Percentiles rank a stretch among this genome's conserved stretches.
Conservation (phyloP, 352 stramenopile genomes). For the Phytophthora constricta region DNA sequence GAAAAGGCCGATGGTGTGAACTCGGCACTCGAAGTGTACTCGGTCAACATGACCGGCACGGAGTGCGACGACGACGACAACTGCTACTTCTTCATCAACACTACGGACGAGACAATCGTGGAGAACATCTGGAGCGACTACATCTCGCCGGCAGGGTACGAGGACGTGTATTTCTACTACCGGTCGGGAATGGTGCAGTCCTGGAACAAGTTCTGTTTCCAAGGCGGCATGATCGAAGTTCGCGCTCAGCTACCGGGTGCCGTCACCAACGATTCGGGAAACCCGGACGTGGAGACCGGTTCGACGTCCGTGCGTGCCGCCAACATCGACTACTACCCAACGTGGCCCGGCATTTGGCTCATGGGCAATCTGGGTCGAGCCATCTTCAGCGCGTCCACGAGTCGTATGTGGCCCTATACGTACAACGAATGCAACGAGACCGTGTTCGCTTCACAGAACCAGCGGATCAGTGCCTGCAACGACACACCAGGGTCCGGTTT, state of each 20-base stretch:
- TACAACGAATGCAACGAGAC: conserved; percentile 87
- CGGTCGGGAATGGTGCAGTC: conserved; percentile 3
- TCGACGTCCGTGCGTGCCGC: not conserved
- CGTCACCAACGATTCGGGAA: not conserved
- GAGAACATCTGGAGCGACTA: conserved; percentile 57
- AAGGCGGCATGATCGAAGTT: not conserved
- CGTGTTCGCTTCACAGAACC: conserved; percentile 33
- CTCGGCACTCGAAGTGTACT: conserved; percentile 92
- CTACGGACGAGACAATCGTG: conserved; percentile 39
- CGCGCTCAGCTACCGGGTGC: not conserved
- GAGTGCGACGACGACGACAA: conserved; percentile 45
- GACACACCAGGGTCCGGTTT: conserved; percentile 86
- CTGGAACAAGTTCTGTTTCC: conserved; percentile 3
- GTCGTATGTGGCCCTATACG: conserved; percentile 92
- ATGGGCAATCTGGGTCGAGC: conserved; percentile 17
- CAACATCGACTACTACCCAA: conserved; percentile 26
- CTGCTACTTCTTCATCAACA: conserved; percentile 53
- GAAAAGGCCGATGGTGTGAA: conserved; percentile 81
- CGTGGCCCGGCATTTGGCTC: conserved; percentile 20
- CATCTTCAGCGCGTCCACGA: conserved; percentile 11
- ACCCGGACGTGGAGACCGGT: not conserved
- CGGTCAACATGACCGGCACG: conserved; percentile 65
- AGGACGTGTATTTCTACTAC: conserved; percentile 31
- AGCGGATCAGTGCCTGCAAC: conserved; percentile 79
- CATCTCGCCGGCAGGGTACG: conserved; percentile 30